A percentile compares a stretch with the other conserved stretches of the same genome.
Evolutionary conservation across 805 yeast genomes (phyloP).

Genomic region (Starmerella stigmatis): DNA sequence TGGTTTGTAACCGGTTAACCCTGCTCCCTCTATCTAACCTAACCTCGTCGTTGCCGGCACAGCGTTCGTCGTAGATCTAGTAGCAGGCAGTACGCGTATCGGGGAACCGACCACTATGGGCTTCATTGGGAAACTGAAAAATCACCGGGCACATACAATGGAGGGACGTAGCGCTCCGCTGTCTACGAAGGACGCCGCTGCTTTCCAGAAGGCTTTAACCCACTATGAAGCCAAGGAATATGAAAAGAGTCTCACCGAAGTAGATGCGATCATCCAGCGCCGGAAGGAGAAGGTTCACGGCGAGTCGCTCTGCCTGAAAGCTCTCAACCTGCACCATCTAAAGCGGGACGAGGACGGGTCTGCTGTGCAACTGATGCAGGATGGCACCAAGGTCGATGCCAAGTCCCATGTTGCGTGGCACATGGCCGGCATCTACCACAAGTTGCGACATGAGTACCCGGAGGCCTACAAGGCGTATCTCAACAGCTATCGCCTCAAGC

Average conservation of each 20-base stretch:
- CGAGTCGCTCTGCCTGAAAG: slow-evolving; percentile 77
- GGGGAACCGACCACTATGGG: neutral
- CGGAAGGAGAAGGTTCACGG: slow-evolving; percentile 50
- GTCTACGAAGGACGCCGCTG: slow-evolving; percentile 52
- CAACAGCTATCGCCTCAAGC: slow-evolving; percentile 65
- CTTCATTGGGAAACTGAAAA: slow-evolving; percentile 3
- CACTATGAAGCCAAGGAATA: slow-evolving; percentile 78
- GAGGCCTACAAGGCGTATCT: slow-evolving; percentile 73
- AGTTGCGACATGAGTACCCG: slow-evolving; percentile 54
- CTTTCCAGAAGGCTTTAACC: slow-evolving; percentile 70
- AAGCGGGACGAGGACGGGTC: slow-evolving; percentile 37
- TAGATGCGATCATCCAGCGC: slow-evolving; percentile 68
- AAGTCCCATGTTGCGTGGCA: slow-evolving; percentile 68
- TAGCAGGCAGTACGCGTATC: no score
- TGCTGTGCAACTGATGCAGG: slow-evolving; percentile 36
- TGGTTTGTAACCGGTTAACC: no score
- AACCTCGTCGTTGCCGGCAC: no score
- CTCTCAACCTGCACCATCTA: slow-evolving; percentile 49
- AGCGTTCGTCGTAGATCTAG: no score
- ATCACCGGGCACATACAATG: slow-evolving; percentile 8
- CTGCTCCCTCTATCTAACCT: no score
- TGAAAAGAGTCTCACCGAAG: slow-evolving; percentile 67
- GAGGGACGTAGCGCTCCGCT: slow-evolving; percentile 19
- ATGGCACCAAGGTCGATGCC: slow-evolving; percentile 51
- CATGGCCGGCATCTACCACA: slow-evolving; percentile 72